A percentile compares a stretch with the other conserved stretches of the same genome.
Conservation (phyloP, 1,139 yeast genomes). For the Saccharomycopsis hybrid region DNA sequence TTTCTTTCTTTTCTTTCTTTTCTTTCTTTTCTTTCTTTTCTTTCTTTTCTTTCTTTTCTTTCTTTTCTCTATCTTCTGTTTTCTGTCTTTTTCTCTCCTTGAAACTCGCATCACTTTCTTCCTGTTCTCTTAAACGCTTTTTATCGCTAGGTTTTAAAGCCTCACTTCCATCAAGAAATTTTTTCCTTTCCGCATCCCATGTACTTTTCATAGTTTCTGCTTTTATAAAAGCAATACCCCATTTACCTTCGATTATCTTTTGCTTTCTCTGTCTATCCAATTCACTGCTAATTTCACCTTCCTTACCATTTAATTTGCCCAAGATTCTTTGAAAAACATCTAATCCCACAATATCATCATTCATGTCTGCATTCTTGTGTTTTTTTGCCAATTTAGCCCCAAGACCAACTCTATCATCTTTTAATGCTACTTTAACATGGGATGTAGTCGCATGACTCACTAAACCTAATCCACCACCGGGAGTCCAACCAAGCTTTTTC, state of each 20-base stretch:
- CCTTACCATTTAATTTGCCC: slow-evolving; percentile 80
- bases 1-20: slow-evolving; percentile 28
- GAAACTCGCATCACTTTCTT: slow-evolving; percentile 26
- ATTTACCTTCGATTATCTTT: slow-evolving; percentile 63
- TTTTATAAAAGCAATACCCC: slow-evolving; percentile 82
- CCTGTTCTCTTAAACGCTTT: slow-evolving; percentile 25
- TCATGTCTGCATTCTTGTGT: slow-evolving; percentile 54
- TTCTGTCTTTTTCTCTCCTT: slow-evolving; percentile 31
- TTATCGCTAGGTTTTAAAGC: slow-evolving; percentile 27
- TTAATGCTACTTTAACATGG: slow-evolving; percentile 75
- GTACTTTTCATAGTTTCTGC: slow-evolving; percentile 83
- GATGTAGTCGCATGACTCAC: slow-evolving; percentile 59
- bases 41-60: slow-evolving; percentile 26
- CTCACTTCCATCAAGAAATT: slow-evolving; percentile 28
- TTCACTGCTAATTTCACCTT: slow-evolving; percentile 49
- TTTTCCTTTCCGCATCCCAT: slow-evolving; percentile 62
- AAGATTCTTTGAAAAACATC: slow-evolving; percentile 89
- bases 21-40: slow-evolving; percentile 28
- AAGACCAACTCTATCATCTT: slow-evolving; percentile 77
- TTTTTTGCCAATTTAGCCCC: slow-evolving; percentile 74
- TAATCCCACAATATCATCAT: slow-evolving; percentile 83
- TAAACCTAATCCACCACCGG: slow-evolving; percentile 83
- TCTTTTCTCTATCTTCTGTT: slow-evolving; percentile 26
- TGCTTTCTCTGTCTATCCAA: slow-evolving; percentile 62
- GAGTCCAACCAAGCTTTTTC: slow-evolving; percentile 82